Base-by-base conservation (phyloP, 192 early-diverging fungal species). In the Glomus cerebriforme region DNA sequence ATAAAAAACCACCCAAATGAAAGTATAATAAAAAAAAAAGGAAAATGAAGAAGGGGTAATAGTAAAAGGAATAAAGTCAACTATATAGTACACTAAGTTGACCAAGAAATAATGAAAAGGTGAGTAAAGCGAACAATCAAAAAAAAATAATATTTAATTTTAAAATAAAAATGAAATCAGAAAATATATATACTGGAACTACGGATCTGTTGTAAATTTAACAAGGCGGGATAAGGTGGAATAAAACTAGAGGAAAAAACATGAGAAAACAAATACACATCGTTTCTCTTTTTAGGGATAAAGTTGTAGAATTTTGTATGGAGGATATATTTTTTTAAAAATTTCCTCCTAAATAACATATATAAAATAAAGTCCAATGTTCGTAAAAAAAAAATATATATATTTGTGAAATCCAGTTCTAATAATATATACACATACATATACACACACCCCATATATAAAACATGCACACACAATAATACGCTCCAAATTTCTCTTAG, bases 331-430 rank as follows among this genome's bases (percentile, higher is more conserved):
- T 32, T 34, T 34, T 67, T 67, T 67, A n/a, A n/a, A n/a, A n/a
- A n/a, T n/a, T n/a, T n/a, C 65, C 64, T 67, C 65, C 65, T 67
- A 67, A 31, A 67, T 67, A 67, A 67, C 1, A 67, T 37, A 39
- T 31, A 39, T 22, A 58, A 27, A 24, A 54, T 54, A 75, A 75
- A 35, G 31, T 60, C 73, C 58, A 75, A 75, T 75, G 73, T 75
- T 75, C 73, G 29, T 32, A 37, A 37, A 68, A 37, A 66, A 66
- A 67, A 27, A 27, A 62, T 17, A 22, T 54, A 54, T 54, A 54
- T 54, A 54, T 54, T n/a, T 68, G 35, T 35, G 13, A 59, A 75
- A 58, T 22, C 73, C 9, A 37, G 43, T 75, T 60, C 31, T 59
- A 58, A 24, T 75, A 60, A 75, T 19, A 37, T 58, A 75, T 59